Conservation (phyloP, 176 grass and related monocot genomes). For the Hordeum vulgare region MorexV3_pseudomolecules_assembly NC_058522.1:419246093-419246592, state of each 20-base stretch:
- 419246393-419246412: not conserved
- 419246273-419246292: conserved; percentile 89
- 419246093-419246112: not conserved
- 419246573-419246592: conserved; percentile 84
- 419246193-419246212: conserved; percentile 97
- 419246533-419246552: conserved; percentile 95
- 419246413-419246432: not conserved
- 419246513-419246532: conserved; percentile 45
- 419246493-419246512: conserved; percentile 22
- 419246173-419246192: conserved; percentile 79
- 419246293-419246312: conserved; percentile 91
- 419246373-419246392: conserved; percentile 38
- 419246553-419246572: conserved; percentile 88
- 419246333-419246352: conserved; percentile 58
- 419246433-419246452: not conserved
- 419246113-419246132: not conserved
- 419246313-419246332: conserved; percentile 82
- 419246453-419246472: not conserved
- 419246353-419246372: conserved; percentile 94
- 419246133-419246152: not conserved
- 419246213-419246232: conserved; percentile 93
- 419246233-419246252: conserved; percentile 72
- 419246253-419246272: conserved; percentile 97
- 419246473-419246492: not conserved
- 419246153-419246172: conserved; percentile 3